Evolutionary conservation across 2,329 filamentous ascomycete species (phyloP), one percentile per base, ranked within the genome.

Genomic region (Fusarium sp.): DNA sequence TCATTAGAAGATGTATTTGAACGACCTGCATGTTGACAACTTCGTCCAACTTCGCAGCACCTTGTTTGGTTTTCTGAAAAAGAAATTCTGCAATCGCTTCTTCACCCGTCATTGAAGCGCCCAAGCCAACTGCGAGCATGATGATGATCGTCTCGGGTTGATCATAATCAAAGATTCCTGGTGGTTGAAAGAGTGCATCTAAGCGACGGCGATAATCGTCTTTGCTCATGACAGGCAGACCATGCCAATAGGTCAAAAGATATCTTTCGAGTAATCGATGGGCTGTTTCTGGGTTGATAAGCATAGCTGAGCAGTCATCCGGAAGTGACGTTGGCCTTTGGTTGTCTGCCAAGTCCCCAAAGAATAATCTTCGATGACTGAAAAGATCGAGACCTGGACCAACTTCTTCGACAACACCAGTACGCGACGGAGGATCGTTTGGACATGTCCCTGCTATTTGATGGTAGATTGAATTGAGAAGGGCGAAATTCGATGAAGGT

Each of bases 401-500:
- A 22, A 67, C 74, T 54, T 78, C 77, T 69, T 78, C 76, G 16
- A 78, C 67, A 16, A 61, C 22, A n/a, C 72, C 75, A 51, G 73
- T 62, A 24, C 69, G 75, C 24, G 72, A 62, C 5, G 70, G 69
- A 10, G 72, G 67, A 11, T 61, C 69, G 7, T 64, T 71, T 3
- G 71, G 71, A 20, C 63, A 57, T 10, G 69, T 77, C 10, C 77
- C 77, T 20, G 77, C 74, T 34, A 78, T 77, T 58, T 78, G 76
- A 40, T 78, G 75, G 34, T 78, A 77, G 25, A 78, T 77, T 2
- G 74, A 76, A 29, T 78, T 72, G 45, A 79, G 79, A 2, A 84
- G 77, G 1, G 82, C 78, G 32, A 84, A 84, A 65, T 84, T 82
- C 1, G 82, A 84, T 0, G 83, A 83, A 1, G 83, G 80, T 0